Evolutionary conservation across 2,329 filamentous ascomycete genomes (phyloP).

Genomic region (Aspergillus sp.): DNA sequence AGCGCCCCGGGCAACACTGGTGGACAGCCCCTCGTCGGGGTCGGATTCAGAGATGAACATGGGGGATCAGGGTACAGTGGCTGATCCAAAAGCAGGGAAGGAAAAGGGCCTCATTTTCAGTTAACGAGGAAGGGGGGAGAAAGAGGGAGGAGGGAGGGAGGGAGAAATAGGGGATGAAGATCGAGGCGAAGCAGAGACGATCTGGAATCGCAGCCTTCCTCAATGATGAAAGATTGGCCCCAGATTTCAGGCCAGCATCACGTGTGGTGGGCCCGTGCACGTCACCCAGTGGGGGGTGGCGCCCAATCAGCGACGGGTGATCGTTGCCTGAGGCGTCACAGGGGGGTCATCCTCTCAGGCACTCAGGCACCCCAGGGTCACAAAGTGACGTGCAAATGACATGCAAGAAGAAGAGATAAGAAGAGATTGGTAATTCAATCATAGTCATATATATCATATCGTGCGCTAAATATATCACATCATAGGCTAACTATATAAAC

Average conservation of each 20-base stretch:
- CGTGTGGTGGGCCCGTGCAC: not conserved
- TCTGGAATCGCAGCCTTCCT: not conserved
- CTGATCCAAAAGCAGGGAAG: not conserved
- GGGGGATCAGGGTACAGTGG: not conserved
- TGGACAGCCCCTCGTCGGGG: constrained; percentile 1
- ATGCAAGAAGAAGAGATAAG: not conserved
- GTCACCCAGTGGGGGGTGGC: constrained; percentile 4
- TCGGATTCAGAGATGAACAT: constrained; percentile 4
- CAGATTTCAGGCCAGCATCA: not conserved
- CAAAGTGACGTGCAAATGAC: not conserved
- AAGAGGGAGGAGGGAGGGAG: not conserved
- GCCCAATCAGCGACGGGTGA: not conserved
- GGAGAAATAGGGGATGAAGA: not conserved
- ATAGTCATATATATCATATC: not conserved
- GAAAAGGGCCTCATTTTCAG: not conserved
- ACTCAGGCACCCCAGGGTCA: not conserved
- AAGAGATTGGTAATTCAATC: not conserved
- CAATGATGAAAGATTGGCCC: constrained; percentile 1
- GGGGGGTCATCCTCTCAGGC: not conserved
- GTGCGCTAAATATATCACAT: not conserved
- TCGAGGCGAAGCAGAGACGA: not conserved
- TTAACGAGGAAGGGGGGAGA: not conserved
- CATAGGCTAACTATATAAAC: not conserved
- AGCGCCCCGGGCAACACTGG: constrained; percentile 4
- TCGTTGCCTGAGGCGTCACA: not conserved